phyloP scores from a whole-genome alignment of 1,139 yeast species.

The Hansenula sp. region DNA sequence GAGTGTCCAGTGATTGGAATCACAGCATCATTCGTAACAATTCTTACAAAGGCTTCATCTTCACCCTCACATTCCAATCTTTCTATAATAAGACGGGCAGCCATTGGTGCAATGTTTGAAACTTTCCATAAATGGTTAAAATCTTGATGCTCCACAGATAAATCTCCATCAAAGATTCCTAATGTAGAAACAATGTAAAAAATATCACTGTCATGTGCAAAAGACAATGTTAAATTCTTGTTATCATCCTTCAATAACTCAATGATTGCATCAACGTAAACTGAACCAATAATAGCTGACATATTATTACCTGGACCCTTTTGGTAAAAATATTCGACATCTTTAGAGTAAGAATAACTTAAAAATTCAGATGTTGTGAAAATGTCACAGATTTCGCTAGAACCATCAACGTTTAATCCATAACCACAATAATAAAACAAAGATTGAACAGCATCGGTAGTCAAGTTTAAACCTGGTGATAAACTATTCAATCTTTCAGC shows the following conservation, averaged over 20 bases:
- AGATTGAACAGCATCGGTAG: slow-evolving; percentile 34
- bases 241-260: slow-evolving; percentile 28
- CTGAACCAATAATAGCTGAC: slow-evolving; percentile 41
- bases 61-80: slow-evolving; percentile 33
- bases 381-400: slow-evolving; percentile 45
- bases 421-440: slow-evolving; percentile 47
- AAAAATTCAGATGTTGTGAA: slow-evolving; percentile 47
- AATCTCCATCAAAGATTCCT: slow-evolving; percentile 33
- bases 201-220: slow-evolving; percentile 19
- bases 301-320: slow-evolving; percentile 48
- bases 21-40: slow-evolving; percentile 53
- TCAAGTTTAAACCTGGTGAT: slow-evolving; percentile 35
- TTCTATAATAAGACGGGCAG: slow-evolving; percentile 47
- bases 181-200: slow-evolving; percentile 34
- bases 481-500: slow-evolving; percentile 24
- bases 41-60: slow-evolving; percentile 31
- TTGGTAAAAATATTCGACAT: slow-evolving; percentile 40
- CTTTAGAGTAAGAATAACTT: slow-evolving; percentile 39
- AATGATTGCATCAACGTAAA: slow-evolving; percentile 44
- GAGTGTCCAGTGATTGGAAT: slow-evolving; percentile 43
- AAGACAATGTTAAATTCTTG: slow-evolving; percentile 10
- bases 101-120: slow-evolving; percentile 51
- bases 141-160: slow-evolving; percentile 31
- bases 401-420: slow-evolving; percentile 47
- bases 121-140: slow-evolving; percentile 42